Evolutionary conservation across 805 yeast genomes (phyloP).

Genomic region (Myxozyma vanderwaltii): DNA sequence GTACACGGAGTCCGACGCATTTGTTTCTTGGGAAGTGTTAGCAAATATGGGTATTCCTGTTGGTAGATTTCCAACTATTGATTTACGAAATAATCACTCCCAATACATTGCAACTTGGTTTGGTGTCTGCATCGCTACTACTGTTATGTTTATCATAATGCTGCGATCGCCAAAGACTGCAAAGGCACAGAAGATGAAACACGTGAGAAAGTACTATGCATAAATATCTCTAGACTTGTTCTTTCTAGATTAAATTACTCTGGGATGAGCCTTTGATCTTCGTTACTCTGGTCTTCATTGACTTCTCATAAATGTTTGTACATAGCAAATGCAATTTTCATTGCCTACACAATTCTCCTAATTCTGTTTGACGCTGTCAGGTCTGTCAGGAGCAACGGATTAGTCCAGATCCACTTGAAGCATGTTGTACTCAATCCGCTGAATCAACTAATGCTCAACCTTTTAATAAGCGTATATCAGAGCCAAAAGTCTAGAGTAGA

Average conservation of each 20-base stretch:
- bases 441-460: too few species aligned
- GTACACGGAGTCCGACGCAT: constrained; percentile 21
- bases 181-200: constrained; percentile 23
- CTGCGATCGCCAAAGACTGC: constrained; percentile 46
- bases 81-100: constrained; percentile 82
- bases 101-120: constrained; percentile 96
- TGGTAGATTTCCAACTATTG: constrained; percentile 79
- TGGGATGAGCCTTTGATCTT: too few species aligned
- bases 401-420: too few species aligned
- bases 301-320: too few species aligned
- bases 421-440: too few species aligned
- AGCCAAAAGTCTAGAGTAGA: too few species aligned
- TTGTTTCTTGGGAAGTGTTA: constrained; percentile 47
- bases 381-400: too few species aligned
- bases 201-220: constrained; percentile 20
- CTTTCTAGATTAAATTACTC: neutral
- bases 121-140: constrained; percentile 74
- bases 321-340: too few species aligned
- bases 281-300: too few species aligned
- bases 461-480: too few species aligned
- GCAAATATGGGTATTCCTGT: constrained; percentile 84
- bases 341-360: too few species aligned
- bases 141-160: constrained; percentile 62
- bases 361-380: too few species aligned
- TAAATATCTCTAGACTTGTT: neutral